Evolutionary conservation across 129 eudicot genomes (phyloP), one percentile per base, ranked within the genome.

Genomic region (Calendula officinalis): DNA sequence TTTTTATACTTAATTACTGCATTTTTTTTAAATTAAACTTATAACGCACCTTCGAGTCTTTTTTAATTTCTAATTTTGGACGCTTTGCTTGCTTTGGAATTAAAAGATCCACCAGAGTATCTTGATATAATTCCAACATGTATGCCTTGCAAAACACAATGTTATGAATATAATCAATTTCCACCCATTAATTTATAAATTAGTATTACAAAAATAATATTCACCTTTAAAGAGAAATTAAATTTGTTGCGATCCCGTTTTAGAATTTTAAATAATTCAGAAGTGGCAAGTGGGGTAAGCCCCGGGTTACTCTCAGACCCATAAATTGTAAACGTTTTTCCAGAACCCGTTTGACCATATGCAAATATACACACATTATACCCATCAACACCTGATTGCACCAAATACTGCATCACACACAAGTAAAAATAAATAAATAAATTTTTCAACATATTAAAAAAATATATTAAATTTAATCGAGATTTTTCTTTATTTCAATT

Each of bases 111-210:
- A 91, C 79, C 63, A 91, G 57, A 30, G 90, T 82, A 56, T 91
- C 98, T 71, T 91, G 98, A 77, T 87, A 91, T 57, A 91, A 76
- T 66, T 91, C 96, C 66, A 91, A 68, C 98, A 91, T 87, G 64
- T 91, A 91, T 2, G 78, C 94, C 98, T 91, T 74, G 70, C 30
- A 22, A 81, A 60, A 56, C 11, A 22, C 55, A 64, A 64, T 36
- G 12, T 42, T 41, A 8, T 3, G 22, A 41, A 60, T 2, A 38
- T 0, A 40, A 16, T 60, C 49, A 40, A 57, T 57, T 41, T 8
- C 45, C 8, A 6, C 12, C 10, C 44, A 40, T 40, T 40, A 5
- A 40, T 9, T 0, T 40, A 6, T 41, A 41, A 41, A 41, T 44
- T 36, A 4, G n/a, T 49, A 9, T 48, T 11, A 40, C 15, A 67